Conservation (phyloP, 805 yeast genomes). For the Candida railenensis region DNA sequence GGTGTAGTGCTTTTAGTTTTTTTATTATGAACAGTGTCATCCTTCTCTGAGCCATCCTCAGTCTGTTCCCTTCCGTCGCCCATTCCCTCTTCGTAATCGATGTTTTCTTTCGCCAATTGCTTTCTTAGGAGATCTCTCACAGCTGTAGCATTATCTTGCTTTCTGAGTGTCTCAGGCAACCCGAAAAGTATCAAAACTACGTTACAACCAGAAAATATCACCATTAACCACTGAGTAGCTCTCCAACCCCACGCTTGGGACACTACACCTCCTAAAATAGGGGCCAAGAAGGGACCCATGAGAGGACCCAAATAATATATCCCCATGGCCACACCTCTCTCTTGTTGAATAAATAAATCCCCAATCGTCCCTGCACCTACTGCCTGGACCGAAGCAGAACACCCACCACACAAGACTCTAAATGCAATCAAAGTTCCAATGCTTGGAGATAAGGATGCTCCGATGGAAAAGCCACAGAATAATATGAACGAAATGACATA, state of each 20-base stretch:
- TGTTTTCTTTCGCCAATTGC: neutral
- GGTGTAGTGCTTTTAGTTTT: neutral
- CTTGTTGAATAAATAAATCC: constrained; percentile 64
- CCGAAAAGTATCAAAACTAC: constrained; percentile 49
- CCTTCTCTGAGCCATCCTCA: constrained; percentile 1
- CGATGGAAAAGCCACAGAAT: constrained; percentile 66
- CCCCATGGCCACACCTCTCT: constrained; percentile 80
- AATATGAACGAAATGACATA: constrained; percentile 66
- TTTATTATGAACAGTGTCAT: neutral
- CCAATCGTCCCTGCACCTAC: constrained; percentile 89
- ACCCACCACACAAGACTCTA: constrained; percentile 73
- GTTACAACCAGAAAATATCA: constrained; percentile 59
- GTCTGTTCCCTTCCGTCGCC: constrained; percentile 6
- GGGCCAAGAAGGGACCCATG: constrained; percentile 76
- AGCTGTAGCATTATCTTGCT: constrained; percentile 57
- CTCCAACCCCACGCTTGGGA: constrained; percentile 80
- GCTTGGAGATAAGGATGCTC: constrained; percentile 63
- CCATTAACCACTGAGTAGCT: constrained; percentile 84
- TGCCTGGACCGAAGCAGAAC: constrained; percentile 82
- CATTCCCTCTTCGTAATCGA: constrained; percentile 7
- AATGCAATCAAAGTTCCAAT: constrained; percentile 65
- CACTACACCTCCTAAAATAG: constrained; percentile 75
- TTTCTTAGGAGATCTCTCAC: constrained; percentile 41
- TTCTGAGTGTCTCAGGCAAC: constrained; percentile 79
- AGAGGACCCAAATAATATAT: constrained; percentile 78